Evolutionary conservation across 495 filamentous ascomycete genomes (phyloP).

Genomic region (Penicillium pancosmium): DNA sequence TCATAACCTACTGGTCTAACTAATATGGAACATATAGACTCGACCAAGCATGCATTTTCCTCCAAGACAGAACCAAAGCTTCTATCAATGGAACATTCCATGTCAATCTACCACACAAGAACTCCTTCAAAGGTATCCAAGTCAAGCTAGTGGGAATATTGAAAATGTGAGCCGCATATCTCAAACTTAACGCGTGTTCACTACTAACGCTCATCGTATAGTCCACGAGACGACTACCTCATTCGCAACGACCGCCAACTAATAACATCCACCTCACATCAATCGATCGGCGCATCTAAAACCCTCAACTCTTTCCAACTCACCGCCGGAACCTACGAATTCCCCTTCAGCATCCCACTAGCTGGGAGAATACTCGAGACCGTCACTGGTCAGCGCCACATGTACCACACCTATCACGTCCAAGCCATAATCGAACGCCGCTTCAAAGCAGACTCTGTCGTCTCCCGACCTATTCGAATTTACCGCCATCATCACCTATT

Average conservation of each 20-base stretch:
- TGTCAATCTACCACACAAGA: slow-evolving; percentile 11
- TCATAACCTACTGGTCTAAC: neutral
- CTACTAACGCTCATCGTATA: neutral
- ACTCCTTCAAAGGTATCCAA: slow-evolving; percentile 19
- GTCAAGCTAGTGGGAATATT: slow-evolving; percentile 20
- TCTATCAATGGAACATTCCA: slow-evolving; percentile 19
- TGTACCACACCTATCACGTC: slow-evolving; percentile 28
- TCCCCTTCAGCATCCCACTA: slow-evolving; percentile 28
- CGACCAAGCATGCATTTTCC: slow-evolving; percentile 23
- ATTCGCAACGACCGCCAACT: slow-evolving; percentile 10
- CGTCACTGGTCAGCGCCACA: slow-evolving; percentile 17
- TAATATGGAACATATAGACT: slow-evolving; percentile 17
- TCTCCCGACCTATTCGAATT: slow-evolving; percentile 14
- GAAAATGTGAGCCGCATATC: slow-evolving; percentile 16
- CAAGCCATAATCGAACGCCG: slow-evolving; percentile 19
- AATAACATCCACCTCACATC: slow-evolving; percentile 16
- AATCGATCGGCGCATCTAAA: slow-evolving; percentile 22
- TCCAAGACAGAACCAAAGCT: slow-evolving; percentile 10
- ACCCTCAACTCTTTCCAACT: slow-evolving; percentile 24
- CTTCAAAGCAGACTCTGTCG: neutral
- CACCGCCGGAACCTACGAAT: slow-evolving; percentile 27
- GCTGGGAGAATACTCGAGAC: slow-evolving; percentile 17
- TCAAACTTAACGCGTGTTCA: too few relatives aligned
- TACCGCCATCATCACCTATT: slow-evolving; percentile 12
- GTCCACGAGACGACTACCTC: neutral